Conservation (phyloP, 352 stramenopile genomes). For the Pythium pectinolyticum region DNA sequence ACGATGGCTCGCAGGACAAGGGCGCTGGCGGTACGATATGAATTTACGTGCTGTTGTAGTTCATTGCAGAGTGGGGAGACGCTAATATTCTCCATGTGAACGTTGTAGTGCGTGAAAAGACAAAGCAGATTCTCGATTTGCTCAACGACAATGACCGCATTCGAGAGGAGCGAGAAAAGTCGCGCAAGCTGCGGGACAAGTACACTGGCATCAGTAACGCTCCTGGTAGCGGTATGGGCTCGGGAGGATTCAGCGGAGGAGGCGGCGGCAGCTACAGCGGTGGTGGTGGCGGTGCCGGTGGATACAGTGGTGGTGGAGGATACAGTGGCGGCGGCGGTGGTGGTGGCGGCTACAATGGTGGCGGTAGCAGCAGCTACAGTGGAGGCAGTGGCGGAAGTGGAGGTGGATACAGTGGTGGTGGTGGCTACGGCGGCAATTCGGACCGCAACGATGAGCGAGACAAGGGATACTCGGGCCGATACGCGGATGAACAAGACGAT, state of each 20-base stretch:
- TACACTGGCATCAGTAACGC: slow-evolving; percentile 82
- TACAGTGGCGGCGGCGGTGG: slow-evolving; percentile 32
- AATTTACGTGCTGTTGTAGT: background rate
- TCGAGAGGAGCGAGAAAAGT: slow-evolving; percentile 86
- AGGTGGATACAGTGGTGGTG: slow-evolving; percentile 27
- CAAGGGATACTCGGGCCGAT: slow-evolving; percentile 73
- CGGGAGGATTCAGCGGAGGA: slow-evolving; percentile 36
- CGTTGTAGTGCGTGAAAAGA: slow-evolving; percentile 81
- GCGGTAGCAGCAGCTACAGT: slow-evolving; percentile 24
- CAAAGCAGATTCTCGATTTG: slow-evolving; percentile 86
- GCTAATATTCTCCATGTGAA: background rate
- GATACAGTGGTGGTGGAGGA: slow-evolving; percentile 39
- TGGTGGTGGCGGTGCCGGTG: slow-evolving; percentile 32
- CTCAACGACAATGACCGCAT: slow-evolving; percentile 90
- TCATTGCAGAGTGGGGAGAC: background rate
- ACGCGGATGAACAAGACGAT: slow-evolving; percentile 63
- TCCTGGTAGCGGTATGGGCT: slow-evolving; percentile 25
- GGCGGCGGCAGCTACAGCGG: slow-evolving; percentile 36
- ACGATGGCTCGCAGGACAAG: slow-evolving; percentile 84
- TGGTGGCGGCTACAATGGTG: slow-evolving; percentile 27
- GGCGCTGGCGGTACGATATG: slow-evolving; percentile 66
- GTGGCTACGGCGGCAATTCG: slow-evolving; percentile 35
- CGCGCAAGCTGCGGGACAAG: slow-evolving; percentile 81
- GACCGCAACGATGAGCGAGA: slow-evolving; percentile 58
- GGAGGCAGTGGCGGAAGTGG: slow-evolving; percentile 25